Conservation (phyloP, 345 rosid genomes). For the Syzygium aromaticum region DNA sequence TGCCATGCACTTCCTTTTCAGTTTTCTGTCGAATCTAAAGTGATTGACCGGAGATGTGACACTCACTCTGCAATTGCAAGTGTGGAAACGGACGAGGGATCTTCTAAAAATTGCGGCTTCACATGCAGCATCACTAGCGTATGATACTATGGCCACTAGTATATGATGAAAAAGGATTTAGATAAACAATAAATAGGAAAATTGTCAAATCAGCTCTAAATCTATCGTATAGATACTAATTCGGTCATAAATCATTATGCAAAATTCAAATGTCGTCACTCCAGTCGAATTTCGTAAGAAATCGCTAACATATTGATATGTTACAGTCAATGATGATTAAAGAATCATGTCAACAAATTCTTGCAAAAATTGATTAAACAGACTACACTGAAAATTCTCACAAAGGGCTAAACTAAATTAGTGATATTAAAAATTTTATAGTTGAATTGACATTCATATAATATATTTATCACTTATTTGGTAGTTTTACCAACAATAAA, state of each 20-base stretch:
- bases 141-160: not conserved
- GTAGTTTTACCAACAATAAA: not conserved
- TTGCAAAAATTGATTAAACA: not conserved
- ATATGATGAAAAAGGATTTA: not conserved
- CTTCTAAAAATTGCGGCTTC: not conserved
- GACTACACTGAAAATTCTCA: not conserved
- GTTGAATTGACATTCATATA: not conserved
- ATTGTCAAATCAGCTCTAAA: not conserved
- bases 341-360: not conserved
- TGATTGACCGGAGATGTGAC: not conserved
- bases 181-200: not conserved
- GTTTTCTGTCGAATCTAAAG: not conserved
- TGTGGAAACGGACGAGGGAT: not conserved
- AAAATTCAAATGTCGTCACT: not conserved
- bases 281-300: not conserved
- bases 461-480: not conserved
- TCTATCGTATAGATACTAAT: not conserved
- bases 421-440: not conserved
- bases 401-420: not conserved
- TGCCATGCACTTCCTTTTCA: not conserved
- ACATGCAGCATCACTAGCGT: not conserved
- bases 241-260: too few relatives aligned
- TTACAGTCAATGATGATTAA: not conserved
- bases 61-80: not conserved
- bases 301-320: not conserved